Evolutionary conservation across 495 filamentous ascomycete species (phyloP).

Genomic region (Aspergillus biplanus): DNA sequence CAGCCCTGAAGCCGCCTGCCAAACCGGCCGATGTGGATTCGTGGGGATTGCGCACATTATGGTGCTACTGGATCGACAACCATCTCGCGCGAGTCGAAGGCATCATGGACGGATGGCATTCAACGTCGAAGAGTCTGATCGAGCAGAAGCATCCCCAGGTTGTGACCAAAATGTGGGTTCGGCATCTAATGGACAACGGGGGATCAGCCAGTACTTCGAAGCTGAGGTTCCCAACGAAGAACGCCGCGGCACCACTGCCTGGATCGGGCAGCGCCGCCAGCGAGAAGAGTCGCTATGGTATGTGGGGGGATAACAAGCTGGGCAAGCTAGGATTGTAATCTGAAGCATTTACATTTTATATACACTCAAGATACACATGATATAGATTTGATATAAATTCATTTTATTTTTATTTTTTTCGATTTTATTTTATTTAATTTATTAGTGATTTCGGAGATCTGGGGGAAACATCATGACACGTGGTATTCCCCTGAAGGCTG

Average conservation of each 20-base stretch:
- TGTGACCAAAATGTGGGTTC: not conserved
- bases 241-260: not conserved
- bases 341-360: too few relatives aligned
- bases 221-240: constrained; percentile 7
- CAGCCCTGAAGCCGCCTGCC: constrained; percentile 7
- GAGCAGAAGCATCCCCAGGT: not conserved
- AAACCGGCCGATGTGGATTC: constrained; percentile 8
- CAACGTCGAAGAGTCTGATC: constrained; percentile 6
- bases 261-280: constrained; percentile 9
- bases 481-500: too few relatives aligned
- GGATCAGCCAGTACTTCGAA: not conserved
- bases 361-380: too few relatives aligned
- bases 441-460: too few relatives aligned
- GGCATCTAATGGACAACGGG: not conserved
- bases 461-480: too few relatives aligned
- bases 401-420: too few relatives aligned
- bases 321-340: constrained; percentile 7
- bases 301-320: constrained; percentile 10
- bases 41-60: constrained; percentile 23
- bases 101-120: constrained; percentile 14
- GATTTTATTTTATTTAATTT: too few relatives aligned
- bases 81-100: constrained; percentile 12
- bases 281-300: constrained; percentile 12
- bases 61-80: constrained; percentile 23
- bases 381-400: too few relatives aligned